Conservation (phyloP, 2,329 filamentous ascomycete species). For the Trichoderma gracile region DNA sequence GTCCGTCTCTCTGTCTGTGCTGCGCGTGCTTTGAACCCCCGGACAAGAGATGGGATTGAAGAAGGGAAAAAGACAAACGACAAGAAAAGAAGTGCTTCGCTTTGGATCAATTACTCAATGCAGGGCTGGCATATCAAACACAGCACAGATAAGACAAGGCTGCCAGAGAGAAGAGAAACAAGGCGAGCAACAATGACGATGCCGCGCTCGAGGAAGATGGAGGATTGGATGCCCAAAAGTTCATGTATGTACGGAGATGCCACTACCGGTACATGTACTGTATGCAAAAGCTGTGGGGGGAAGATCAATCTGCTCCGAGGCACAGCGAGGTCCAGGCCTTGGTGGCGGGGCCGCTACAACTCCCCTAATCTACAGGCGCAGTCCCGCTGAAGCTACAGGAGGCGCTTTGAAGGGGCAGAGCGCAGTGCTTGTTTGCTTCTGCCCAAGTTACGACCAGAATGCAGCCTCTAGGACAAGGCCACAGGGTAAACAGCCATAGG, state of each 20-base stretch:
- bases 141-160: not conserved
- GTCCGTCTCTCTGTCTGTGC: not conserved
- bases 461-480: too few relatives aligned
- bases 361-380: not conserved
- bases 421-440: too few relatives aligned
- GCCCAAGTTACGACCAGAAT: too few relatives aligned
- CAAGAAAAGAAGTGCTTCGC: not conserved
- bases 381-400: not conserved
- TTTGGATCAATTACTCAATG: not conserved
- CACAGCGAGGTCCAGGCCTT: not conserved
- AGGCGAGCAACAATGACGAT: too few relatives aligned
- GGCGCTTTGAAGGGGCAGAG: too few relatives aligned
- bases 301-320: constrained; percentile 2
- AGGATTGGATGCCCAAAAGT: too few relatives aligned
- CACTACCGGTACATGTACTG: too few relatives aligned
- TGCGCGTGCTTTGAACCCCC: not conserved
- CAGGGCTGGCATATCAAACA: not conserved
- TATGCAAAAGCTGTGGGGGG: not conserved
- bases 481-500: too few relatives aligned
- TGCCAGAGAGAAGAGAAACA: too few relatives aligned
- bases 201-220: too few relatives aligned
- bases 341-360: constrained; percentile 4
- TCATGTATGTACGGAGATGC: too few relatives aligned
- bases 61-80: not conserved
- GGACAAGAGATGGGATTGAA: not conserved